Evolutionary conservation across 2,329 filamentous ascomycete genomes (phyloP).

Genomic region (Trematosphaeria pertusa): DNA sequence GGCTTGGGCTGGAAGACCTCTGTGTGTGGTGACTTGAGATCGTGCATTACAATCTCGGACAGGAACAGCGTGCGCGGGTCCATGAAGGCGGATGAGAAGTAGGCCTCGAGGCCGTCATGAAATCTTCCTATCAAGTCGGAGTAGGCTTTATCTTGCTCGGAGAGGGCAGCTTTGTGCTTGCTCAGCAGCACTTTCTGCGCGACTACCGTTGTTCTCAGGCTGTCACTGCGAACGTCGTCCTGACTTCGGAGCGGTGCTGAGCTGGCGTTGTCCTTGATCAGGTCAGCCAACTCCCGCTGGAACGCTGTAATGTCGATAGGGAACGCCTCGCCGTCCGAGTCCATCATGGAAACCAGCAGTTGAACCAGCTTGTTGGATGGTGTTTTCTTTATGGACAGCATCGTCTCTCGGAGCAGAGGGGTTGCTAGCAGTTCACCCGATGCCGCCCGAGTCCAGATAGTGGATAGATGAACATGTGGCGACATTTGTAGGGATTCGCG

Average conservation of each 20-base stretch:
- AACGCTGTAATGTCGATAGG: slow-evolving; percentile 27
- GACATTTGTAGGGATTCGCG: slow-evolving; percentile 48
- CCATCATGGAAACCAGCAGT: slow-evolving; percentile 49
- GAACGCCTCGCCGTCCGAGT: slow-evolving; percentile 21
- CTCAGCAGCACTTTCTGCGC: slow-evolving; percentile 83
- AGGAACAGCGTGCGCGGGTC: slow-evolving; percentile 63
- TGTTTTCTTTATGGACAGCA: slow-evolving; percentile 67
- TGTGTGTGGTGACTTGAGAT: slow-evolving; percentile 70
- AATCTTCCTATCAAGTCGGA: slow-evolving; percentile 69
- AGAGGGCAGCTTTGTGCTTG: slow-evolving; percentile 74
- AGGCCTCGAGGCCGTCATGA: slow-evolving; percentile 57
- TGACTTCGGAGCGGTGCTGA: slow-evolving; percentile 69
- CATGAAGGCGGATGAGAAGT: slow-evolving; percentile 56
- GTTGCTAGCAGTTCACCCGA: slow-evolving; percentile 62
- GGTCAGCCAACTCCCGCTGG: slow-evolving; percentile 44
- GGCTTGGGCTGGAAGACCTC: slow-evolving; percentile 79
- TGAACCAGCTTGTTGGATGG: slow-evolving; percentile 60
- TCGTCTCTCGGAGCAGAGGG: slow-evolving; percentile 60
- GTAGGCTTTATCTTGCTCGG: slow-evolving; percentile 73
- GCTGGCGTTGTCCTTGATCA: slow-evolving; percentile 30
- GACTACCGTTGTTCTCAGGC: slow-evolving; percentile 77
- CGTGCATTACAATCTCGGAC: slow-evolving; percentile 78
- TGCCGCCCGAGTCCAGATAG: slow-evolving; percentile 68
- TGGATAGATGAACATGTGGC: slow-evolving; percentile 47
- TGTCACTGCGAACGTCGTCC: slow-evolving; percentile 73